These are phyloP conservation scores for Haplosporangium sp. DNA, from an alignment of 371 early-diverging fungal genomes.

Conservation along the genomic window DNA sequence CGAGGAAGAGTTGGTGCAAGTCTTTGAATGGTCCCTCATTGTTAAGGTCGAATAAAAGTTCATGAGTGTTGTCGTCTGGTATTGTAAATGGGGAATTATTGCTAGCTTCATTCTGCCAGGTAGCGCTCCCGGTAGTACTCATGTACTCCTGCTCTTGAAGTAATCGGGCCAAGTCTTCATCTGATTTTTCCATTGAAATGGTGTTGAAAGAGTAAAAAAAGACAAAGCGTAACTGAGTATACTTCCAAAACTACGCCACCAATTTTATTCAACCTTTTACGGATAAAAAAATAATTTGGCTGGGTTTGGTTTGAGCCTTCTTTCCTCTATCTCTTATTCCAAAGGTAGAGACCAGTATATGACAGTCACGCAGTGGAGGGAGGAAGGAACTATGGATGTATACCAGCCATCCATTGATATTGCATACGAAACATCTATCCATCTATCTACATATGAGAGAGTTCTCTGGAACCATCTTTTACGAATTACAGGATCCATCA, in stretches of 20 bases:
- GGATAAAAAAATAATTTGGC: slow-evolving; percentile 23
- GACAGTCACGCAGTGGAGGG: slow-evolving; percentile 32
- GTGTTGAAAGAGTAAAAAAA: not conserved
- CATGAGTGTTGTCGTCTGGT: slow-evolving; percentile 11
- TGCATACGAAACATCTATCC: slow-evolving; percentile 17
- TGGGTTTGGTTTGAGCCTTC: slow-evolving; percentile 42
- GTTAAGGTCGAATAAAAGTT: slow-evolving; percentile 30
- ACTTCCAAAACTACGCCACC: slow-evolving; percentile 15
- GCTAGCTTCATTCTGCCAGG: not conserved
- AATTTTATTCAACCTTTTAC: slow-evolving; percentile 1
- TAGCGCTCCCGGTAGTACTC: not conserved
- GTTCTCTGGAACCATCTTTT: not conserved
- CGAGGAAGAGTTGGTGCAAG: slow-evolving; percentile 65
- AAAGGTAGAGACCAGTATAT: slow-evolving; percentile 40
- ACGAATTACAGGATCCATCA: slow-evolving; percentile 1
- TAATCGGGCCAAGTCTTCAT: slow-evolving; percentile 57
- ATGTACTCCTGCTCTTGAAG: slow-evolving; percentile 56
- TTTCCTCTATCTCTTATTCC: slow-evolving; percentile 52
- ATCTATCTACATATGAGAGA: slow-evolving; percentile 3
- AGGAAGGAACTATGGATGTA: slow-evolving; percentile 4
- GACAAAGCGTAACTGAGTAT: not conserved
- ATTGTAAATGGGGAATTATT: not conserved
- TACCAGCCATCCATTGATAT: slow-evolving; percentile 24
- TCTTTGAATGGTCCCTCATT: slow-evolving; percentile 54
- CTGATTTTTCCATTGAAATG: slow-evolving; percentile 34